phyloP scores from a whole-genome alignment of 1,284 basidiomycete species.

The Boletus sp. region DNA sequence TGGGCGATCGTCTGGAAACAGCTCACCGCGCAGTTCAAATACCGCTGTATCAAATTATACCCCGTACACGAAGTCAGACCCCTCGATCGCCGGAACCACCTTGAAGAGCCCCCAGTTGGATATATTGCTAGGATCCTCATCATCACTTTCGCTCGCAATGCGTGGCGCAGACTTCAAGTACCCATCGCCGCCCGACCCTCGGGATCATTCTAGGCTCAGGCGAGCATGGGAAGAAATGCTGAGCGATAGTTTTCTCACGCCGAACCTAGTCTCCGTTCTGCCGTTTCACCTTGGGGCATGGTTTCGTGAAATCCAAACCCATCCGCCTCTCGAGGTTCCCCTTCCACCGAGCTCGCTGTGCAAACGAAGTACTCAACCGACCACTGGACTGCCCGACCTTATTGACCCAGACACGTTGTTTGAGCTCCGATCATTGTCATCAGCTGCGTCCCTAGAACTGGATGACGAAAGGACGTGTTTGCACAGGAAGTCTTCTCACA shows the following conservation, averaged over 20 bases:
- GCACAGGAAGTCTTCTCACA: slow-evolving; percentile 23
- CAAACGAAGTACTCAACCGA: slow-evolving; percentile 14
- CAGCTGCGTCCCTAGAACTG: slow-evolving; percentile 12
- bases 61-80: slow-evolving; percentile 27
- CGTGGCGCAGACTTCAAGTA: slow-evolving; percentile 13
- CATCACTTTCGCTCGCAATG: slow-evolving; percentile 19
- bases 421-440: slow-evolving; percentile 29
- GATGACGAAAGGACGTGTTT: slow-evolving; percentile 17
- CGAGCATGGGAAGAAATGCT: slow-evolving; percentile 70
- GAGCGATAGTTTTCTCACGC: slow-evolving; percentile 50
- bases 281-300: slow-evolving; percentile 63
- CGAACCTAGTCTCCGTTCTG: slow-evolving; percentile 53
- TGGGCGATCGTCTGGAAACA: slow-evolving; percentile 20
- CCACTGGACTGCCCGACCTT: slow-evolving; percentile 13
- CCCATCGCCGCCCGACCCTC: slow-evolving; percentile 38
- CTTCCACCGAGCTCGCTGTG: slow-evolving; percentile 49
- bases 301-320: slow-evolving; percentile 52
- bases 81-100: slow-evolving; percentile 14
- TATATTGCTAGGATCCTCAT: slow-evolving; percentile 16
- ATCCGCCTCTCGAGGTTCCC: slow-evolving; percentile 49
- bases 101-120: slow-evolving; percentile 19
- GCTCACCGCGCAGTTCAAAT: slow-evolving; percentile 28
- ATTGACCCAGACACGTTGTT: slow-evolving; percentile 32
- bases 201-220: slow-evolving; percentile 60
- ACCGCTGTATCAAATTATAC: slow-evolving; percentile 23